These are phyloP conservation scores for Dactylellina haptotyla DNA, from an alignment of 2,329 filamentous ascomycete species.

Conservation along the genomic window DNA sequence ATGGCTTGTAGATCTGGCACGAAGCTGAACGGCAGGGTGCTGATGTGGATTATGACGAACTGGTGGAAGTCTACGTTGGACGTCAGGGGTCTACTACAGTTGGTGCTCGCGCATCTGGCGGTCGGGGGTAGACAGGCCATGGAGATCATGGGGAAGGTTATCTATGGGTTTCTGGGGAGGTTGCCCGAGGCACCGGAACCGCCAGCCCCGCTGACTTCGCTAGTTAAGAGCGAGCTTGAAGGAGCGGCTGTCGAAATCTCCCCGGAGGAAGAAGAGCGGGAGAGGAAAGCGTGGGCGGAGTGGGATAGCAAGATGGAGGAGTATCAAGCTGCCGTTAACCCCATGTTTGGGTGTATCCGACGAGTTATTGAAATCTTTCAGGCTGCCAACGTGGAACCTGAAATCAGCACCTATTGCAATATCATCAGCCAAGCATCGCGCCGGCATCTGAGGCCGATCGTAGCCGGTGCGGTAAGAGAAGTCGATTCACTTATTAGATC, in stretches of 20 bases:
- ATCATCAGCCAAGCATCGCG: conserved; percentile 61
- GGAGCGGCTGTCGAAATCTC: not conserved
- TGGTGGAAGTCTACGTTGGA: conserved; percentile 58
- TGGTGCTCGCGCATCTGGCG: conserved; percentile 46
- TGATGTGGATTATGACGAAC: conserved; percentile 22
- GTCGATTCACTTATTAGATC: conserved; percentile 6
- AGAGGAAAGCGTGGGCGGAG: conserved; percentile 24
- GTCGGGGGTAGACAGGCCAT: conserved; percentile 54
- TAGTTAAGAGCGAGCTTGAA: conserved; percentile 11
- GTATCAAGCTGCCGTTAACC: conserved; percentile 32
- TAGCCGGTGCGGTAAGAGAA: conserved; percentile 22
- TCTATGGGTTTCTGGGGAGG: conserved; percentile 62
- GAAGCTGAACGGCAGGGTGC: conserved; percentile 59
- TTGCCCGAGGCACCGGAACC: conserved; percentile 59
- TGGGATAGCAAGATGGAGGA: conserved; percentile 39
- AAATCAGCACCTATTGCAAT: conserved; percentile 60
- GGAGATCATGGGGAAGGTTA: conserved; percentile 62
- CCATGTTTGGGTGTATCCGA: conserved; percentile 57
- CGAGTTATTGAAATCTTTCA: conserved; percentile 59
- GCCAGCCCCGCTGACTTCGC: conserved; percentile 11
- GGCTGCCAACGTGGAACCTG: conserved; percentile 57
- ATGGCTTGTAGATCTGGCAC: conserved; percentile 65
- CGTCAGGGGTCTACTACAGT: conserved; percentile 23
- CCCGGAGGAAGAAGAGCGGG: conserved; percentile 18
- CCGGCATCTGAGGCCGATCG: conserved; percentile 58